Evolutionary conservation across 2,329 filamentous ascomycete species (phyloP).

Genomic region (Penicillium sp.): DNA sequence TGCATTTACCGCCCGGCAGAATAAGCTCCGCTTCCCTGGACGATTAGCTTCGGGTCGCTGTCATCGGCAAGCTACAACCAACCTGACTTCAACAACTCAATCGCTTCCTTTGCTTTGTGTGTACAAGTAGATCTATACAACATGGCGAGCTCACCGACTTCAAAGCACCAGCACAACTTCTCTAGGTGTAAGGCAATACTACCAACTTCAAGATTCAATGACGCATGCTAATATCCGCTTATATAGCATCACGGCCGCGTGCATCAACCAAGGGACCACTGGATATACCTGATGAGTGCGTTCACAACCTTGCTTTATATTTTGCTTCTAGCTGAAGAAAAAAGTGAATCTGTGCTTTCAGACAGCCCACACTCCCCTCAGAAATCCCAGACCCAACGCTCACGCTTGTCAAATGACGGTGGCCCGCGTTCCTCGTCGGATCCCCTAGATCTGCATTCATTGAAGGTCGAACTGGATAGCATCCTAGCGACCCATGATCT

Average conservation of each 20-base stretch:
- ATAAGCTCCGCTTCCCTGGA: conserved; percentile 11
- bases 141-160: conserved; percentile 21
- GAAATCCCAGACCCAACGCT: conserved; percentile 13
- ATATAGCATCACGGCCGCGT: conserved; percentile 37
- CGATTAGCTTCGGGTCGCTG: not conserved
- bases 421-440: conserved; percentile 28
- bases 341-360: conserved; percentile 24
- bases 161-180: conserved; percentile 32
- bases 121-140: not conserved
- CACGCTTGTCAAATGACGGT: conserved; percentile 18
- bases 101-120: not conserved
- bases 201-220: not conserved
- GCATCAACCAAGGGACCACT: conserved; percentile 71
- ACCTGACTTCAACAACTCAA: not conserved
- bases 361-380: conserved; percentile 15
- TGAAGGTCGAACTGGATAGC: conserved; percentile 14
- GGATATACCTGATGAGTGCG: conserved; percentile 67
- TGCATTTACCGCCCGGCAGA: conserved; percentile 26
- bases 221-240: conserved; percentile 9
- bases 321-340: conserved; percentile 14
- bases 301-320: conserved; percentile 10
- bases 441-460: conserved; percentile 27
- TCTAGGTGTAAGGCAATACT: conserved; percentile 30
- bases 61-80: not conserved
- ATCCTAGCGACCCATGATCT: conserved; percentile 29